Percentiles rank a stretch among this genome's conserved stretches.
Conservation (phyloP, 208 protist species). For the Entamoeba histolytica region DNA sequence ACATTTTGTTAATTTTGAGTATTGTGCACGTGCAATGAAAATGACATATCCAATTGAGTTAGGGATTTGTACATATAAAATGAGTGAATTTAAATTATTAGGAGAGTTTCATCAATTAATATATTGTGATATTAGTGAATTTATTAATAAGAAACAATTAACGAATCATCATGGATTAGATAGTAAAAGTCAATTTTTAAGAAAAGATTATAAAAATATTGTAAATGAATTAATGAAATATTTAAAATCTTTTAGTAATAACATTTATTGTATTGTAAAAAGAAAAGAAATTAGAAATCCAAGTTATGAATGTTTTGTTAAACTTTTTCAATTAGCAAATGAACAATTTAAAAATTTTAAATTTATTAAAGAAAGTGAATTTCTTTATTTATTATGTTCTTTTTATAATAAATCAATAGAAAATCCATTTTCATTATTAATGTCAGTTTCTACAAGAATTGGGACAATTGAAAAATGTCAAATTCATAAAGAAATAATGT, state of each 20-base stretch:
- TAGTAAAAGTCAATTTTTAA: not conserved
- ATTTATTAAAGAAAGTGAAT: not conserved
- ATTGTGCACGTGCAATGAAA: not conserved
- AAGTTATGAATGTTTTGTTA: not conserved
- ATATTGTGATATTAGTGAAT: not conserved
- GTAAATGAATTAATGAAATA: not conserved
- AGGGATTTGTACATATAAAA: not conserved
- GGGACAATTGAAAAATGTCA: not conserved
- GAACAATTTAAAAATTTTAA: not conserved
- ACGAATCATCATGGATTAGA: not conserved
- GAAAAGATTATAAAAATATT: not conserved
- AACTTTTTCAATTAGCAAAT: not conserved
- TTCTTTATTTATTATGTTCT: not conserved
- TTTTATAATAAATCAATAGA: not conserved
- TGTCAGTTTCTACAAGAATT: not conserved
- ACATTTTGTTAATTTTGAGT: not conserved
- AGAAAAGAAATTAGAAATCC: not conserved
- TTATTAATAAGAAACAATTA: not conserved
- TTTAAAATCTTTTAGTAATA: not conserved
- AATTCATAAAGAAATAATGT: not conserved
- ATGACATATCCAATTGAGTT: not conserved
- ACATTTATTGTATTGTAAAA: not conserved
- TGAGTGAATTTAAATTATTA: not conserved
- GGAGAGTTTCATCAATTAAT: not conserved
- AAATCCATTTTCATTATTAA: not conserved